Evolutionary conservation across 352 stramenopile genomes (phyloP).

Genomic region (Blastocystis sp.): DNA sequence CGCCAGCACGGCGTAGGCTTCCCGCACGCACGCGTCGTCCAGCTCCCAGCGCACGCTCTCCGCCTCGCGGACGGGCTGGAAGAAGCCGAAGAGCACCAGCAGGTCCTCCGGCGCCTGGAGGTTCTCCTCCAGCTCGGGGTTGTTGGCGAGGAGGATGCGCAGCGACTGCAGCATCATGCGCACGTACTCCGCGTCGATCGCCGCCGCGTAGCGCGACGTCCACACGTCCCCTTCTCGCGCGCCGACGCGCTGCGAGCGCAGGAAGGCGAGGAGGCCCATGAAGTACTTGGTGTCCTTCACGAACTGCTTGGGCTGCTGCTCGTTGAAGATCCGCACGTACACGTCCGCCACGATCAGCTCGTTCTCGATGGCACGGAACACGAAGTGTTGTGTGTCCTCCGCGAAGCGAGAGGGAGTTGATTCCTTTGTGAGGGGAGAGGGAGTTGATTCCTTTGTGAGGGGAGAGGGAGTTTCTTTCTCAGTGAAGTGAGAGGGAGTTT

Average conservation of each 20-base stretch:
- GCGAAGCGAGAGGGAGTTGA: neutral
- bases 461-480: neutral
- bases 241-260: neutral
- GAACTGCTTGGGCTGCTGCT: slow-evolving; percentile 52
- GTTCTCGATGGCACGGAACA: slow-evolving; percentile 49
- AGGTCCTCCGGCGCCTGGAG: slow-evolving; percentile 10
- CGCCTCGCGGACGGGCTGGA: neutral
- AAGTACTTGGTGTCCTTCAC: slow-evolving; percentile 59
- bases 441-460: neutral
- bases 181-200: neutral
- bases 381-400: neutral
- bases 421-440: neutral
- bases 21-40: neutral
- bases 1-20: slow-evolving; percentile 15
- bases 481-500: neutral
- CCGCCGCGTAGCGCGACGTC: neutral
- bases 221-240: neutral
- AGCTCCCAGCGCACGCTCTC: neutral
- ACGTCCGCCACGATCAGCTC: slow-evolving; percentile 59
- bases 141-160: slow-evolving; percentile 11
- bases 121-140: neutral
- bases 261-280: neutral
- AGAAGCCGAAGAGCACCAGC: slow-evolving; percentile 26
- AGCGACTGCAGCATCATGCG: slow-evolving; percentile 54
- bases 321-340: slow-evolving; percentile 47